phyloP scores from a whole-genome alignment of 129 eudicot species.

The Kitagawia praeruptora region DNA sequence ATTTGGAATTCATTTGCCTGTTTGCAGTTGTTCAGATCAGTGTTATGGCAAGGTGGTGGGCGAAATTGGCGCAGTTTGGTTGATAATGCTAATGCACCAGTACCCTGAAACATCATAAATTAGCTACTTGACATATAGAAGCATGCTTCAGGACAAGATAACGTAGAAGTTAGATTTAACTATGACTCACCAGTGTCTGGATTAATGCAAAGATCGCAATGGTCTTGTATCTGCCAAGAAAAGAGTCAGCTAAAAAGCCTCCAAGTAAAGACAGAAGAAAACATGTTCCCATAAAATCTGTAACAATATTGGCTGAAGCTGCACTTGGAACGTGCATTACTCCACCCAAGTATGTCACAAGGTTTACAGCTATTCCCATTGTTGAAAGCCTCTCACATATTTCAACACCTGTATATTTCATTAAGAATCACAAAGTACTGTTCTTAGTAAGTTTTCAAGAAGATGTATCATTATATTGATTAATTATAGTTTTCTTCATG shows the following conservation, averaged over 20 bases:
- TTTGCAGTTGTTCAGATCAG: conserved; percentile 29
- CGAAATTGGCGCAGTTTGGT: conserved; percentile 56
- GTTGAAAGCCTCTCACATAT: conserved; percentile 90
- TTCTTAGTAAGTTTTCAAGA: background rate
- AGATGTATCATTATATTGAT: background rate
- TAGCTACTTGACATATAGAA: background rate
- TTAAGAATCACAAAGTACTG: background rate
- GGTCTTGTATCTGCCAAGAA: conserved; percentile 80
- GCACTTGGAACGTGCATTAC: conserved; percentile 92
- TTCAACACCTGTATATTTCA: conserved; percentile 58
- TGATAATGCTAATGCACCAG: conserved; percentile 45
- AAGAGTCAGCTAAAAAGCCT: conserved; percentile 88
- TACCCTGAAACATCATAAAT: conserved; percentile 43
- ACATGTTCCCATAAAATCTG: conserved; percentile 90
- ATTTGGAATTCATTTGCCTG: conserved; percentile 73
- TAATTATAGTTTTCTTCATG: background rate
- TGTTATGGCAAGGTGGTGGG: conserved; percentile 60
- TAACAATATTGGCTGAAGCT: conserved; percentile 82
- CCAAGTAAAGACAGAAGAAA: conserved; percentile 85
- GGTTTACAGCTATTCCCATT: conserved; percentile 95
- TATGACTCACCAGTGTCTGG: conserved; percentile 50
- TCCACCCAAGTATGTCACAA: conserved; percentile 84
- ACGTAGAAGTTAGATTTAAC: background rate
- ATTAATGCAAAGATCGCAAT: conserved; percentile 53
- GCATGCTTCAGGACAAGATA: background rate